phyloP scores from a whole-genome alignment of 1,284 basidiomycete genomes.

The Inonotus hispidus region DNA sequence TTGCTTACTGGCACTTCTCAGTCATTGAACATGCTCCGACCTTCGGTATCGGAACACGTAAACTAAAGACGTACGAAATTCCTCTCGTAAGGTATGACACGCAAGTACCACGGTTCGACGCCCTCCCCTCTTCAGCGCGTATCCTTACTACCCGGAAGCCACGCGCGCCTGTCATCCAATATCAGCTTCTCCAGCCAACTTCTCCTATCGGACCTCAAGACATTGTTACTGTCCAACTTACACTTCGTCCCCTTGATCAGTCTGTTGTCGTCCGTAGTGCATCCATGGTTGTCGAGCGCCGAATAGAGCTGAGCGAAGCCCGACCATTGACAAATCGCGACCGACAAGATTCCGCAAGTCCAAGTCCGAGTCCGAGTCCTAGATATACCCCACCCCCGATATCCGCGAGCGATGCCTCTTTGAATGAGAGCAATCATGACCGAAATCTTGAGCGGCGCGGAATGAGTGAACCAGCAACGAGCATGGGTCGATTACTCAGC shows the following conservation, averaged over 20 bases:
- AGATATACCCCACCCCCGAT: slow-evolving; percentile 23
- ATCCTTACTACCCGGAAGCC: slow-evolving; percentile 32
- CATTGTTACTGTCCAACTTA: slow-evolving; percentile 33
- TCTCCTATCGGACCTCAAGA: slow-evolving; percentile 36
- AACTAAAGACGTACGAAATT: slow-evolving; percentile 63
- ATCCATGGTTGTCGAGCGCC: slow-evolving; percentile 31
- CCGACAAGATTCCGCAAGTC: slow-evolving; percentile 26
- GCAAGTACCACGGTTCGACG: slow-evolving; percentile 32
- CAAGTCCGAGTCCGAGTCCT: slow-evolving; percentile 32
- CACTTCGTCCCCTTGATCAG: slow-evolving; percentile 32
- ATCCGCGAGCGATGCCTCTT: not conserved
- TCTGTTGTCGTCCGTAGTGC: slow-evolving; percentile 31
- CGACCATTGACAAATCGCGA: slow-evolving; percentile 20
- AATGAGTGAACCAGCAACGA: not conserved
- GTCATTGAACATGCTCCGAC: slow-evolving; percentile 63
- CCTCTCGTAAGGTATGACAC: slow-evolving; percentile 60
- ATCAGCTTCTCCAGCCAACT: slow-evolving; percentile 33
- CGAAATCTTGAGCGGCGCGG: not conserved
- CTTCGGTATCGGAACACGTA: slow-evolving; percentile 57
- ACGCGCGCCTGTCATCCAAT: slow-evolving; percentile 32
- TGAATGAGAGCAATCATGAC: not conserved
- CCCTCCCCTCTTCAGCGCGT: slow-evolving; percentile 27
- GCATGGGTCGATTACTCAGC: not conserved
- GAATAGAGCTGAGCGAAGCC: slow-evolving; percentile 32
- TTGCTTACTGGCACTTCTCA: slow-evolving; percentile 25